phyloP scores from a whole-genome alignment of 495 filamentous ascomycete genomes.

The Lasiosphaeria hispida region DNA sequence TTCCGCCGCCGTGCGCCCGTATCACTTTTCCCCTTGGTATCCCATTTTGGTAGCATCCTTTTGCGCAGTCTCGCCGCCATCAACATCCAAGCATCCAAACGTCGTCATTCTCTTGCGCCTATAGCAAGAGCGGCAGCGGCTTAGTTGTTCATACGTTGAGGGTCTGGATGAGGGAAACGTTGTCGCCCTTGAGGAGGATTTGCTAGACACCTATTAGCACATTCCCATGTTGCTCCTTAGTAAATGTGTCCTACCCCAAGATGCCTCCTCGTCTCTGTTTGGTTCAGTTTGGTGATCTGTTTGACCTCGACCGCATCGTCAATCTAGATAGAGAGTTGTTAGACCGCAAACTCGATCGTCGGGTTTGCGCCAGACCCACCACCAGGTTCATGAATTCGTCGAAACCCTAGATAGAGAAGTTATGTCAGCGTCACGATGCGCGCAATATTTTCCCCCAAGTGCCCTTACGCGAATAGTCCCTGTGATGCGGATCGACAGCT shows the following conservation, averaged over 20 bases:
- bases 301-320: slow-evolving; percentile 94
- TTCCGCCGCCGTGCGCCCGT: slow-evolving; percentile 9
- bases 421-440: slow-evolving; percentile 5
- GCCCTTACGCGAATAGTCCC: slow-evolving; percentile 81
- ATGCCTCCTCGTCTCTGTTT: slow-evolving; percentile 70
- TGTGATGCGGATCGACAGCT: slow-evolving; percentile 87
- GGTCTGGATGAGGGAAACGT: slow-evolving; percentile 90
- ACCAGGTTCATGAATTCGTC: slow-evolving; percentile 99
- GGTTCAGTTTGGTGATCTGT: slow-evolving; percentile 72
- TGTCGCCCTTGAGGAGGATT: slow-evolving; percentile 96
- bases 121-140: neutral
- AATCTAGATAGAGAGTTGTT: slow-evolving; percentile 21
- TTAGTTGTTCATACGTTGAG: slow-evolving; percentile 47
- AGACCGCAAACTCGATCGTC: neutral
- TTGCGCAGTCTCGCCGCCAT: neutral
- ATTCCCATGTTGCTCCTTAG: neutral
- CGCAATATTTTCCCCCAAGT: slow-evolving; percentile 16
- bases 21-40: slow-evolving; percentile 14
- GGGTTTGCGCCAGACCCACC: slow-evolving; percentile 55
- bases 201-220: slow-evolving; percentile 59
- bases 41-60: slow-evolving; percentile 10
- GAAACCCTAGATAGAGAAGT: slow-evolving; percentile 38
- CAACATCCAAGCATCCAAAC: neutral
- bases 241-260: slow-evolving; percentile 54
- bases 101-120: neutral